Base-by-base conservation (phyloP, 148 eudicot genomes). In the Cornus florida region DNA sequence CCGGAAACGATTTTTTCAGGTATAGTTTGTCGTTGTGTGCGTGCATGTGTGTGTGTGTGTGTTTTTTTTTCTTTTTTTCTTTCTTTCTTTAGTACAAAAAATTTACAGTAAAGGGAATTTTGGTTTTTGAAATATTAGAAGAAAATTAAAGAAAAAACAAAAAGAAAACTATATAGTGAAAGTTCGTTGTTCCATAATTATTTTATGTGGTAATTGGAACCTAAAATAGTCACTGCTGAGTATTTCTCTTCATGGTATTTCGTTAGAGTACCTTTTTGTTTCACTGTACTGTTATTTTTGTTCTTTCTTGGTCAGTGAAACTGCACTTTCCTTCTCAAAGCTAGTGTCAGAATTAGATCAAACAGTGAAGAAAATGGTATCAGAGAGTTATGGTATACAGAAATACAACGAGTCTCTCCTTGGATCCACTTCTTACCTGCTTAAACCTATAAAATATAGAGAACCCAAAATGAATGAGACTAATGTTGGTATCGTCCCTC, bases 1-100 rank as follows among this genome's bases (percentile, higher is more conserved):
- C 80, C 9, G 87, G 86, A 66, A 83, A 86, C 60, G 76, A 73
- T 6, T 59, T 48, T 72, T 86, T 86, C 82, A 41, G 82, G 88
- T 83, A 83, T 17, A 14, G 8, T 35, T 12, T 68, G 7, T 7
- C 5, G 7, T 2, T 41, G n/a, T n/a, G n/a, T n/a, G n/a, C n/a
- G n/a, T 2, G 0, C 5, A 0, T 2, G 35, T 3, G 1, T 33
- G n/a, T n/a, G n/a, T n/a, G n/a, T n/a, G n/a, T n/a, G n/a, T n/a
- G n/a, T 41, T 41, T 41, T 41, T 41, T 41, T 41, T 41, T 41
- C 5, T 6, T 7, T 41, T 0, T 3, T 33, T 33, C 3, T 33
- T 3, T 33, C 3, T 33, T 33, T 3, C 35, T 33, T 33, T 3
- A 33, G 35, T 33, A 3, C 35, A 33, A 33, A 33, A 33, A 33